These are phyloP conservation scores for Phytophthora aleatoria DNA, from an alignment of 352 stramenopile genomes.

Conservation along the genomic window DNA sequence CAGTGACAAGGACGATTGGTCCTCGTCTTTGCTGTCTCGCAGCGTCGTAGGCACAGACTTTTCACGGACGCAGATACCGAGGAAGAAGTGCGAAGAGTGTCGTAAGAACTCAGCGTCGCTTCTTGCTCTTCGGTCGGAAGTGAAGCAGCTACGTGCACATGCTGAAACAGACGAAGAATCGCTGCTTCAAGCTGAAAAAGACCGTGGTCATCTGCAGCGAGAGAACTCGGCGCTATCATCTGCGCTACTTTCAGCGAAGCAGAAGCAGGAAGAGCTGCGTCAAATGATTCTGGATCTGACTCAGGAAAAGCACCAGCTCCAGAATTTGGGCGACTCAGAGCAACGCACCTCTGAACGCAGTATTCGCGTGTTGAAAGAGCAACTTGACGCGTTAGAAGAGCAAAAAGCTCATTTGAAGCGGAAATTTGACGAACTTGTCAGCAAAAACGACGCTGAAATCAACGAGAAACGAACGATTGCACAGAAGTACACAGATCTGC, in stretches of 20 bases:
- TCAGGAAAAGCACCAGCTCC: conserved; percentile 57
- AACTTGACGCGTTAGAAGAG: conserved; percentile 40
- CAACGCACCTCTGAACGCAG: conserved; percentile 37
- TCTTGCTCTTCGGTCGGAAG: conserved; percentile 53
- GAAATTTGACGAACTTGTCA: conserved; percentile 30
- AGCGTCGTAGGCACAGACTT: conserved; percentile 41
- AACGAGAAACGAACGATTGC: conserved; percentile 18
- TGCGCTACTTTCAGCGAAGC: conserved; percentile 48
- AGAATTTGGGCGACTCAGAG: conserved; percentile 45
- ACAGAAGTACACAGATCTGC: conserved; percentile 15
- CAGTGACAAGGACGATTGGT: conserved; percentile 36
- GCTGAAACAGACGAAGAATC: conserved; percentile 46
- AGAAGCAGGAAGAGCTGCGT: conserved; percentile 61
- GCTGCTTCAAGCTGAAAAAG: conserved; percentile 50
- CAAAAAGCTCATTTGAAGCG: conserved; percentile 34
- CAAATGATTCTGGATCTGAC: conserved; percentile 51
- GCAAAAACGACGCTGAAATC: conserved; percentile 22
- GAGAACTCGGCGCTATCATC: conserved; percentile 53
- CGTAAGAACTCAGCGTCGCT: conserved; percentile 36
- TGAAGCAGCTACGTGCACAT: conserved; percentile 52
- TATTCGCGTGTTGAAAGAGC: conserved; percentile 38
- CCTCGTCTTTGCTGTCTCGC: conserved; percentile 25
- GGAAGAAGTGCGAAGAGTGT: conserved; percentile 50
- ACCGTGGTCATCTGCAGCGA: conserved; percentile 42
- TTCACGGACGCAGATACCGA: conserved; percentile 30